phyloP scores from a whole-genome alignment of 2,329 filamentous ascomycete species.

The Alternaria ethzedia region DNA sequence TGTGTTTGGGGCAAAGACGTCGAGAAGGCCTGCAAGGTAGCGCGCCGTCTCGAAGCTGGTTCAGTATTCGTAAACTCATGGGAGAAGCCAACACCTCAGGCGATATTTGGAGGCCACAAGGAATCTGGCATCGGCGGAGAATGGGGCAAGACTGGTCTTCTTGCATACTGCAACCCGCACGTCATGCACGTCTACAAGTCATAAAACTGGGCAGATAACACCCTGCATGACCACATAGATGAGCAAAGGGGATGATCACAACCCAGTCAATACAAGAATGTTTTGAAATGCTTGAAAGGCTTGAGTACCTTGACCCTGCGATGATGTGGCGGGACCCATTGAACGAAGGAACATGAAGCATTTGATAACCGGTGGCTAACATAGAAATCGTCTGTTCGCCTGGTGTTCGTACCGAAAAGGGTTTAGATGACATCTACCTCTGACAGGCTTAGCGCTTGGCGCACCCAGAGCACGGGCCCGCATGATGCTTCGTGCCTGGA shows the following conservation, averaged over 20 bases:
- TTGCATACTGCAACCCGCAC: constrained; percentile 57
- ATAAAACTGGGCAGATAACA: not conserved
- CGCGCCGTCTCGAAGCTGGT: constrained; percentile 58
- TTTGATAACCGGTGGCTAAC: not conserved
- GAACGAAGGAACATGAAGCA: constrained; percentile 7
- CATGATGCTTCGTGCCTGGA: not conserved
- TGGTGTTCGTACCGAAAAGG: not conserved
- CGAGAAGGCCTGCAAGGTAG: constrained; percentile 57
- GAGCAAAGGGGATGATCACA: not conserved
- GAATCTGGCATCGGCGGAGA: constrained; percentile 80
- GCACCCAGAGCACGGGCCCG: not conserved
- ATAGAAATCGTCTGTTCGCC: not conserved
- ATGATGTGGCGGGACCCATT: not conserved
- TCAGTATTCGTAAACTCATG: constrained; percentile 63
- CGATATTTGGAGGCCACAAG: constrained; percentile 77
- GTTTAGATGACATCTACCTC: constrained; percentile 4
- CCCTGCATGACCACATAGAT: not conserved
- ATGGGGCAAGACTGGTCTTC: constrained; percentile 53
- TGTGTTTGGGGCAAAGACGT: constrained; percentile 56
- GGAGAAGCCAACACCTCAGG: constrained; percentile 55
- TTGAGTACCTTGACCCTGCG: not conserved
- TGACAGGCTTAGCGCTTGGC: constrained; percentile 7
- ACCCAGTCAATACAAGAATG: not conserved
- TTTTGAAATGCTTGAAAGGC: constrained; percentile 2
- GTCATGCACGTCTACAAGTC: constrained; percentile 56